These are phyloP conservation scores for Penicillium crustosum DNA, from an alignment of 2,329 filamentous ascomycete genomes.

Conservation along the genomic window DNA sequence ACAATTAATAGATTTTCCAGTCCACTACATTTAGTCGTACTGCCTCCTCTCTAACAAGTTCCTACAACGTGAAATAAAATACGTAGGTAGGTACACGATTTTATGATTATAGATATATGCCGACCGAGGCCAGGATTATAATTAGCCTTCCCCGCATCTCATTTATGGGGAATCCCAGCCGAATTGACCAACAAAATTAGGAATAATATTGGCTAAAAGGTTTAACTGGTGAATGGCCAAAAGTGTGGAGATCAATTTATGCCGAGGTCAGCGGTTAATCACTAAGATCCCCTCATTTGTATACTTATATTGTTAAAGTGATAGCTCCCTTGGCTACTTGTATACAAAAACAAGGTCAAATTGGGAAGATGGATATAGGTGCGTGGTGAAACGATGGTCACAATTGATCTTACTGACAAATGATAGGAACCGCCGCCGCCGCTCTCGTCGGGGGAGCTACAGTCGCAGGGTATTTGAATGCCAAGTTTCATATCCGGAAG, in stretches of 20 bases:
- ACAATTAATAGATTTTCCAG: no score
- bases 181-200: neutral
- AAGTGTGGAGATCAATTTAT: neutral
- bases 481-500: slow-evolving; percentile 65
- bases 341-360: neutral
- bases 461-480: slow-evolving; percentile 51
- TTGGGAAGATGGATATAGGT: slow-evolving; percentile 17
- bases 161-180: neutral
- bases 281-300: neutral
- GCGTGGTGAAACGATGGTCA: neutral
- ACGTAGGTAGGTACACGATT: no score
- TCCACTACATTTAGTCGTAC: no score
- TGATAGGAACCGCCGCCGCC: slow-evolving; percentile 26
- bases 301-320: neutral
- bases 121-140: neutral
- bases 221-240: neutral
- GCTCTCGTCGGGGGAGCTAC: slow-evolving; percentile 30
- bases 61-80: no score
- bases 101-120: no score
- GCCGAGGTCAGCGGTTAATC: slow-evolving; percentile 1
- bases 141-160: neutral
- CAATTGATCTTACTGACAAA: neutral
- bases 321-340: neutral
- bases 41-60: no score
- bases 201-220: neutral